Conservation (phyloP, 106 monocot species). For the Xerophyta viscosa region DNA sequence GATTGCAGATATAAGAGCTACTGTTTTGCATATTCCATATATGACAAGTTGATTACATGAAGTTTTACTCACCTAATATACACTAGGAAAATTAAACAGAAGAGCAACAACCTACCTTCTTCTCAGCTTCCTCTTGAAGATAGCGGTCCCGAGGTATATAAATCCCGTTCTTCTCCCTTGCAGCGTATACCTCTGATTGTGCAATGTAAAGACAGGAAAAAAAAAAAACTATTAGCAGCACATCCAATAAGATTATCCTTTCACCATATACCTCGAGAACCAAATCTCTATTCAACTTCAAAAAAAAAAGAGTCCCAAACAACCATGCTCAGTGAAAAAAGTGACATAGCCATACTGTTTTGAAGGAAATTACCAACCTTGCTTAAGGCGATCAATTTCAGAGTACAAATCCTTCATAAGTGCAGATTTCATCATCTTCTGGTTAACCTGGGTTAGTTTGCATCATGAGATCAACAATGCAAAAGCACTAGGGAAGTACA, state of each 20-base stretch:
- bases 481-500: neutral
- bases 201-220: neutral
- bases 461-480: neutral
- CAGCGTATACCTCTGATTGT: conserved; percentile 84
- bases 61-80: neutral
- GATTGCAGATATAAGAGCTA: neutral
- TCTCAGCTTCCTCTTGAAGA: conserved; percentile 88
- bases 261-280: no score
- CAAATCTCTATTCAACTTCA: no score
- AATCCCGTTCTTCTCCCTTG: conserved; percentile 97
- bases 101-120: conserved; percentile 41
- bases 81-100: neutral
- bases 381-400: conserved; percentile 97
- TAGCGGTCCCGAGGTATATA: conserved; percentile 92
- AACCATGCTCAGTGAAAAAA: no score
- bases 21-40: no score
- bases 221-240: conserved; percentile 1
- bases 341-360: neutral
- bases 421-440: conserved; percentile 99
- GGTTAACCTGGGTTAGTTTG: conserved; percentile 60
- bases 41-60: neutral
- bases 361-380: conserved; percentile 34
- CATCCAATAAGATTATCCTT: no score
- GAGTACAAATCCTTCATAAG: conserved; percentile 90
- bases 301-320: no score